These are phyloP conservation scores for Naegleria lovaniensis DNA, from an alignment of 208 protist species.

Conservation along the genomic window DNA sequence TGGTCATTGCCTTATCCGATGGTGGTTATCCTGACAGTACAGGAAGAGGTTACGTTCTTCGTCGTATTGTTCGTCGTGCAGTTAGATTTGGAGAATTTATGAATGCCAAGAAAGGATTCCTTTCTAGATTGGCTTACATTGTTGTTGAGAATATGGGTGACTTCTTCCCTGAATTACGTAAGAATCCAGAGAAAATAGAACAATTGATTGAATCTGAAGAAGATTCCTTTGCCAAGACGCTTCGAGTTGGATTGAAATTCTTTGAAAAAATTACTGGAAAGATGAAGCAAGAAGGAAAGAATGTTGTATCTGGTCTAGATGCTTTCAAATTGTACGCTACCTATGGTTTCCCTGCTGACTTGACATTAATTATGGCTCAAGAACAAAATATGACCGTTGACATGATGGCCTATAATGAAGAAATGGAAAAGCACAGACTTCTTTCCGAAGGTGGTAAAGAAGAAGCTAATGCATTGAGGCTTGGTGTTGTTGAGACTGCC, in stretches of 20 bases:
- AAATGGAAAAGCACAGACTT: slow-evolving; percentile 65
- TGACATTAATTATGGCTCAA: slow-evolving; percentile 92
- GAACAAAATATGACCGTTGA: slow-evolving; percentile 81
- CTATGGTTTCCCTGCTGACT: slow-evolving; percentile 96
- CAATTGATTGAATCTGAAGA: slow-evolving; percentile 89
- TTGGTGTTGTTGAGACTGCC: slow-evolving; percentile 70
- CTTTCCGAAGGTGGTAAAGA: slow-evolving; percentile 53
- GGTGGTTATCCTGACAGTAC: slow-evolving; percentile 85
- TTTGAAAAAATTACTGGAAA: slow-evolving; percentile 63
- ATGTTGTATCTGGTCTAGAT: slow-evolving; percentile 68
- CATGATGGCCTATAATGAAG: slow-evolving; percentile 65
- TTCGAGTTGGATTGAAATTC: slow-evolving; percentile 84
- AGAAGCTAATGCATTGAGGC: slow-evolving; percentile 46
- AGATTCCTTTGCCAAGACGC: slow-evolving; percentile 85
- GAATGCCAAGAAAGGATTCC: slow-evolving; percentile 78
- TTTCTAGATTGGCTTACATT: slow-evolving; percentile 76
- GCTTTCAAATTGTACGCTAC: slow-evolving; percentile 88
- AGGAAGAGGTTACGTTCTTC: slow-evolving; percentile 92
- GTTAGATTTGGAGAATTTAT: slow-evolving; percentile 80
- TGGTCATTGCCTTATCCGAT: slow-evolving; percentile 91
- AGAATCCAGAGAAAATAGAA: slow-evolving; percentile 68
- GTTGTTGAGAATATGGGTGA: slow-evolving; percentile 78
- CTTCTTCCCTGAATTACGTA: slow-evolving; percentile 85
- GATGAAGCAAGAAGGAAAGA: slow-evolving; percentile 29
- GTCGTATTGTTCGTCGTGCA: slow-evolving; percentile 92